Evolutionary conservation across 2,329 filamentous ascomycete species (phyloP).

Genomic region (Amesomyces nigricolor): DNA sequence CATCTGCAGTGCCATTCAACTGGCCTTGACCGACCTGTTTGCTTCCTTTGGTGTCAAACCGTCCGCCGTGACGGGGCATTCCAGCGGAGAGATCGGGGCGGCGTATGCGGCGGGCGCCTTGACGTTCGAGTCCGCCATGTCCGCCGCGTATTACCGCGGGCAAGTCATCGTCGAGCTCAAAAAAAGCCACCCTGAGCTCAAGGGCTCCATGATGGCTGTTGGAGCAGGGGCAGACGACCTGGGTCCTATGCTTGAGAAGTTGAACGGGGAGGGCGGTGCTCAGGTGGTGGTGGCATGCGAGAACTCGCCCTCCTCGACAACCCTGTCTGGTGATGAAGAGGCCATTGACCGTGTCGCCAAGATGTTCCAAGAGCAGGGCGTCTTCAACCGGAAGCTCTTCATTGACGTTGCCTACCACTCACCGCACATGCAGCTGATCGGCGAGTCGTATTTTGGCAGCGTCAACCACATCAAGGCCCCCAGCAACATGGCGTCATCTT

Average conservation of each 20-base stretch:
- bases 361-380: slow-evolving; percentile 38
- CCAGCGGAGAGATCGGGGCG: slow-evolving; percentile 37
- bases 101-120: slow-evolving; percentile 36
- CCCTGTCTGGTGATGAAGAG: slow-evolving; percentile 27
- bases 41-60: slow-evolving; percentile 28
- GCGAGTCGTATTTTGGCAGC: slow-evolving; percentile 38
- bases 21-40: slow-evolving; percentile 37
- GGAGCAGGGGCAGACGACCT: slow-evolving; percentile 20
- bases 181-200: slow-evolving; percentile 31
- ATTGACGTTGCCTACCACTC: slow-evolving; percentile 51
- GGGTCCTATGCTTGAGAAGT: slow-evolving; percentile 22
- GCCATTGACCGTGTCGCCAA: slow-evolving; percentile 39
- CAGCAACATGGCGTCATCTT: slow-evolving; percentile 25
- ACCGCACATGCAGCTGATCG: slow-evolving; percentile 44
- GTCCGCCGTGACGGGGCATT: slow-evolving; percentile 31
- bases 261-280: slow-evolving; percentile 17
- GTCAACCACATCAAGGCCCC: slow-evolving; percentile 22
- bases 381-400: slow-evolving; percentile 44
- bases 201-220: slow-evolving; percentile 28
- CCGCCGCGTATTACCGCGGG: slow-evolving; percentile 37
- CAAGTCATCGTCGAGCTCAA: slow-evolving; percentile 37
- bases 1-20: slow-evolving; percentile 36
- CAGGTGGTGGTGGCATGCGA: slow-evolving; percentile 24
- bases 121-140: slow-evolving; percentile 33
- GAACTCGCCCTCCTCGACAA: slow-evolving; percentile 27